These are phyloP conservation scores for Gamsiella multidivaricata DNA, from an alignment of 192 early-diverging fungal genomes.

Conservation along the genomic window DNA sequence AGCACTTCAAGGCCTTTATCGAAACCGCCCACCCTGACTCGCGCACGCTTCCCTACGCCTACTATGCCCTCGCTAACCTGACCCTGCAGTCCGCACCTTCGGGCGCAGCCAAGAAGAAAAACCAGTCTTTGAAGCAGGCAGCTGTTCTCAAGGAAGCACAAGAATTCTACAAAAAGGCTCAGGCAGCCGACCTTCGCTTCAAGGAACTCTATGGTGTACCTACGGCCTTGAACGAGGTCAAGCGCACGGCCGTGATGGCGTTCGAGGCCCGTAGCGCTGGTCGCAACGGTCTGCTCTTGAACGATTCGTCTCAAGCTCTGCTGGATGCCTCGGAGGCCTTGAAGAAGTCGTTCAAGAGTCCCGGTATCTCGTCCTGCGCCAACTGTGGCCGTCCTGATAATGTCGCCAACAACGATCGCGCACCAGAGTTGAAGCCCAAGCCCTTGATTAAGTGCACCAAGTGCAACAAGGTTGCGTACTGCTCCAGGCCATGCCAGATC, in stretches of 20 bases:
- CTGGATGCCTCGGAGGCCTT: conserved; percentile 35
- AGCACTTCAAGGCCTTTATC: conserved; percentile 61
- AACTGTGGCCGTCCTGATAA: conserved; percentile 57
- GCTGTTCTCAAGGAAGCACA: conserved; percentile 54
- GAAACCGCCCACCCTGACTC: conserved; percentile 63
- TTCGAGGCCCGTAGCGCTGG: conserved; percentile 55
- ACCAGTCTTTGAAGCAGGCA: conserved; percentile 53
- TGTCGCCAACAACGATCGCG: conserved; percentile 46
- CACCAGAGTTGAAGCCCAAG: conserved; percentile 49
- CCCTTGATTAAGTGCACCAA: conserved; percentile 63
- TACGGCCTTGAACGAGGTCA: conserved; percentile 62
- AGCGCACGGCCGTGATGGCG: conserved; percentile 56
- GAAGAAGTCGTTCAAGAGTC: conserved; percentile 53
- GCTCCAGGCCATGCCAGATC: conserved; percentile 68
- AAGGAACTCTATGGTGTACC: conserved; percentile 63
- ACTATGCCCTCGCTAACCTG: conserved; percentile 61
- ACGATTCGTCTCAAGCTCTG: conserved; percentile 47
- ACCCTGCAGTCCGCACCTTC: conserved; percentile 44
- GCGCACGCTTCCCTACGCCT: conserved; percentile 60
- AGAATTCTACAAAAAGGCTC: conserved; percentile 60
- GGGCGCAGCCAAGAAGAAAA: conserved; percentile 55
- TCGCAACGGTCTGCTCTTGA: conserved; percentile 30
- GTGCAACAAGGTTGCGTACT: conserved; percentile 66
- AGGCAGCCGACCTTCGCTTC: conserved; percentile 62
- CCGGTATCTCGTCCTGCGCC: conserved; percentile 57